Percentiles rank a stretch among this genome's conserved stretches.
Conservation (phyloP, 441 rosid genomes). For the Aleurites moluccanus region DNA sequence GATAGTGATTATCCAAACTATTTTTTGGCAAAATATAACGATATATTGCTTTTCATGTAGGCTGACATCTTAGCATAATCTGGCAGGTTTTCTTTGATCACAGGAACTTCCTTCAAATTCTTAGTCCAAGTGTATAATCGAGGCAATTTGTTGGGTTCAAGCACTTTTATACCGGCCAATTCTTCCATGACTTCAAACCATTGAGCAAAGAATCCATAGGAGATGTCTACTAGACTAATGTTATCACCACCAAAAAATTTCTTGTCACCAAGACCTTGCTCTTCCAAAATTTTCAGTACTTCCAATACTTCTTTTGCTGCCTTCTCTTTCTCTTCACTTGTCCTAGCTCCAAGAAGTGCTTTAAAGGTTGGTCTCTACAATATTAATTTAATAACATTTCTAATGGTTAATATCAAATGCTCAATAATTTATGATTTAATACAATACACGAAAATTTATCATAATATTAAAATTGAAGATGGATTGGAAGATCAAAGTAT, state of each 20-base stretch:
- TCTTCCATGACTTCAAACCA: constrained; percentile 21
- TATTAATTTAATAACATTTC: too few species aligned
- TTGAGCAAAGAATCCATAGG: constrained; percentile 2
- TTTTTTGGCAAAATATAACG: neutral
- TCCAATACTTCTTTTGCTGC: neutral
- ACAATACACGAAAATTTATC: neutral
- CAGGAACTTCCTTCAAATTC: constrained; percentile 20
- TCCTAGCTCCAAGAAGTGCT: neutral
- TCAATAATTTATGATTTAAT: neutral
- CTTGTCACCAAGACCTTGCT: constrained; percentile 22
- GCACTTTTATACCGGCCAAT: neutral
- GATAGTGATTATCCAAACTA: neutral
- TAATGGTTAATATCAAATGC: too few species aligned
- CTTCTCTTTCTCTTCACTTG: constrained; percentile 18
- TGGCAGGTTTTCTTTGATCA: constrained; percentile 21
- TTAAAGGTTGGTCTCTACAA: neutral
- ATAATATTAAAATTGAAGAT: neutral
- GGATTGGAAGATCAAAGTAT: neutral
- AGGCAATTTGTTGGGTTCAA: constrained; percentile 21
- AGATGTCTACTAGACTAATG: constrained; percentile 22
- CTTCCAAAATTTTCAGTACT: constrained; percentile 23
- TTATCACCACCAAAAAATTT: constrained; percentile 29
- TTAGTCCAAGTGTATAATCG: constrained; percentile 20
- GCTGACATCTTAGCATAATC: constrained; percentile 10
- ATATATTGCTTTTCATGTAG: neutral